Conservation (phyloP, 192 early-diverging fungal species). For the Chytriomyces sp. region DNA sequence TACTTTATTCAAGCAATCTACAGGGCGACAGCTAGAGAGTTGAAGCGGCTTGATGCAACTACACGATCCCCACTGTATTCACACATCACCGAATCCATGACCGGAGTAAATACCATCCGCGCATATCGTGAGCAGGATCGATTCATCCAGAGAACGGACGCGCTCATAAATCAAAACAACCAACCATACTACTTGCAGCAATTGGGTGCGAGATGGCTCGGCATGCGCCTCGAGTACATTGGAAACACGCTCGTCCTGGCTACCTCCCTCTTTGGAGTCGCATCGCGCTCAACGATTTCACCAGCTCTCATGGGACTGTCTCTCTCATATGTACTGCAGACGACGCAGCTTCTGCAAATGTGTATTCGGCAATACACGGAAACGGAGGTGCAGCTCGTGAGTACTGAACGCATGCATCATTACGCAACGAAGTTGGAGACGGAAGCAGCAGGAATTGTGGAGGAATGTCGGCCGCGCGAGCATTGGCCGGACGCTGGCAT, state of each 20-base stretch:
- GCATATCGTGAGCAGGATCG: conserved; percentile 72
- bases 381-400: conserved; percentile 38
- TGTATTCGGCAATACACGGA: conserved; percentile 38
- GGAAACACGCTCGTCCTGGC: conserved; percentile 62
- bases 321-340: conserved; percentile 34
- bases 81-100: conserved; percentile 73
- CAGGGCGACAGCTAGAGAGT: conserved; percentile 37
- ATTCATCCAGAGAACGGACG: conserved; percentile 74
- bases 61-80: conserved; percentile 71
- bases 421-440: conserved; percentile 54
- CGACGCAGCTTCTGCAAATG: conserved; percentile 29
- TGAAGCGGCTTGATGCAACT: conserved; percentile 38
- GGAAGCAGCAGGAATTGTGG: conserved; percentile 62
- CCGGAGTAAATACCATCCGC: conserved; percentile 80
- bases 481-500: conserved; percentile 49
- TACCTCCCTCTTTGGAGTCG: conserved; percentile 71
- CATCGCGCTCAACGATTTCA: conserved; percentile 33
- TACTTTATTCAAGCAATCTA: conserved; percentile 42
- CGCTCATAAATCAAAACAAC: conserved; percentile 73
- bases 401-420: conserved; percentile 27
- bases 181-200: conserved; percentile 76
- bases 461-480: conserved; percentile 27
- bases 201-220: conserved; percentile 33
- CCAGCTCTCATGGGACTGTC: conserved; percentile 29
- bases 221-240: conserved; percentile 48